Conservation (phyloP, 1,284 basidiomycete species). For the Hemileia vastatrix region DNA sequence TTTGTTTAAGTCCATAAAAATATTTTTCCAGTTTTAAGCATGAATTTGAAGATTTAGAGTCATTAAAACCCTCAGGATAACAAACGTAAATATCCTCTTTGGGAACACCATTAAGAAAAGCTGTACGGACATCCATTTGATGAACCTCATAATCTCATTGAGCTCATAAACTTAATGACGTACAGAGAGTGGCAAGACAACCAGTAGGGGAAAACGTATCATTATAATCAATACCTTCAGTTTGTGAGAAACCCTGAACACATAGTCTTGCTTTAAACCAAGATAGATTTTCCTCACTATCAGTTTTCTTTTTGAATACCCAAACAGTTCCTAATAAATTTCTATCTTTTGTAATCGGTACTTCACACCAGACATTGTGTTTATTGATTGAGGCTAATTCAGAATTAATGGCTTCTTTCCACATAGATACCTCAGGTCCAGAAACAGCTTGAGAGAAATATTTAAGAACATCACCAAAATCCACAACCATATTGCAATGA, state of each 20-base stretch:
- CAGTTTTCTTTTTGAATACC: not conserved
- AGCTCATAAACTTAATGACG: not conserved
- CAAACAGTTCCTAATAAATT: not conserved
- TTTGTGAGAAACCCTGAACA: not conserved
- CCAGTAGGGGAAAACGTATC: constrained; percentile 1
- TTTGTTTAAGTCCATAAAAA: too few relatives aligned
- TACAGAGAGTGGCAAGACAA: not conserved
- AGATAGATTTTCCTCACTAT: not conserved
- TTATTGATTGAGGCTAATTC: too few relatives aligned
- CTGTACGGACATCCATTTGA: constrained; percentile 10
- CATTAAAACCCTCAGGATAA: too few relatives aligned
- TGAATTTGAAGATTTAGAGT: too few relatives aligned
- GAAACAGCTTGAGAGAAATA: too few relatives aligned
- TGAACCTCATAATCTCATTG: not conserved
- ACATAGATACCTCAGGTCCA: too few relatives aligned
- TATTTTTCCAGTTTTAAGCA: too few relatives aligned
- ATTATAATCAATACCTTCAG: not conserved
- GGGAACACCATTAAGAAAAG: too few relatives aligned
- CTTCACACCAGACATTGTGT: not conserved
- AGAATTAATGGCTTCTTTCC: too few relatives aligned
- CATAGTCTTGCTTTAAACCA: not conserved
- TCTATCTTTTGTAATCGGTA: not conserved
- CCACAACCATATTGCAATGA: too few relatives aligned
- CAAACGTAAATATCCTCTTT: too few relatives aligned
- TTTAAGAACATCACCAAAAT: too few relatives aligned